These are phyloP conservation scores for Neurospora sp. DNA, from an alignment of 2,329 filamentous ascomycete genomes.

Conservation along the genomic window DNA sequence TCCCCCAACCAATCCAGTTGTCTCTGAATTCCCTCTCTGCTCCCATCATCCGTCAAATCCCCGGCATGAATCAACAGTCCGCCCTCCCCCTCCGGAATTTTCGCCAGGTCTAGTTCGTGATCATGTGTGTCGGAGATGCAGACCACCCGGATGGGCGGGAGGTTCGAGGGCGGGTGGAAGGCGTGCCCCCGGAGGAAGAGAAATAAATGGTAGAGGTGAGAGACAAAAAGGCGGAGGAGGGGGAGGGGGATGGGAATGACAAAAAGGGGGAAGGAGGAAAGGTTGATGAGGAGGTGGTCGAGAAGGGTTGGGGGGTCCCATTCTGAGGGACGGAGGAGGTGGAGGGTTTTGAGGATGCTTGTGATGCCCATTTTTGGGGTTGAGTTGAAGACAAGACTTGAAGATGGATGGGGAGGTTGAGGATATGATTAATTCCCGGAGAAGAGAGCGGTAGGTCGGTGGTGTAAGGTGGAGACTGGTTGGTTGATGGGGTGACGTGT, in stretches of 20 bases:
- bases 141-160: conserved; percentile 60
- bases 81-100: conserved; percentile 69
- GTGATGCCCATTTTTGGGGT: conserved; percentile 26
- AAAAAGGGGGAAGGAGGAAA: conserved; percentile 37
- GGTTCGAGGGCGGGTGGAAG: conserved; percentile 44
- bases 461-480: background rate
- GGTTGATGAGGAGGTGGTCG: conserved; percentile 45
- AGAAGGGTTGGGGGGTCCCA: conserved; percentile 45
- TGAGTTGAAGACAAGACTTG: conserved; percentile 1
- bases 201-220: conserved; percentile 53
- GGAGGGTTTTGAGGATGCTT: conserved; percentile 30
- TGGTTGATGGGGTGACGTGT: background rate
- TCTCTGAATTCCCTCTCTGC: conserved; percentile 62
- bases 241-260: conserved; percentile 41
- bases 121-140: conserved; percentile 88
- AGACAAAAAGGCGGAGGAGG: conserved; percentile 36
- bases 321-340: conserved; percentile 35
- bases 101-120: conserved; percentile 31
- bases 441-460: background rate
- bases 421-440: background rate
- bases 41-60: conserved; percentile 69
- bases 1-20: conserved; percentile 73
- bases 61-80: conserved; percentile 87
- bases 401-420: background rate
- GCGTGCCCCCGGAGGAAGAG: conserved; percentile 59